Base-by-base conservation (phyloP, 179 eudicot species). In the Silene coronaria region DNA sequence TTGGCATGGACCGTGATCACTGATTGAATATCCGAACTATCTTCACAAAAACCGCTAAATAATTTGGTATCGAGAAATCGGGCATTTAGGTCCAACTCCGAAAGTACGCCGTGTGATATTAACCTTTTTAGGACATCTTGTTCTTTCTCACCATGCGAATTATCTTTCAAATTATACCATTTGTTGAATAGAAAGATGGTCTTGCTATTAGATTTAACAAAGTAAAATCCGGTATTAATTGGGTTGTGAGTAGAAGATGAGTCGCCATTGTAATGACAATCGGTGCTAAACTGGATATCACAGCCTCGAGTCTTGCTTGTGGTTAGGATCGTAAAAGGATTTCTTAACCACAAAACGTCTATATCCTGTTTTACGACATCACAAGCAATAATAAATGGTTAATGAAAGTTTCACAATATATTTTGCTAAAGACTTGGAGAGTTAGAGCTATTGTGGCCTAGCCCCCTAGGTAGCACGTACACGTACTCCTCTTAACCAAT, bases 221-320 rank as follows among this genome's bases (percentile, higher is more conserved):
- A 80, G 87, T 91, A 93, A 78, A 93, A 88, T 1, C 97, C 98
- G 0, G 96, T 91, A 88, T 93, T 93, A 74, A 93, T 85, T 2
- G 60, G 85, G 75, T 93, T 88, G 1, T 2, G 7, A 36, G n/a
- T 24, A 0, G 92, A 89, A 7, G 36, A 66, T 30, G 83, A 62
- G n/a, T 88, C 48, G n/a, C 92, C 93, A 10, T 87, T 88, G 84
- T 80, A 85, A 0, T 1, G 1, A 0, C 0, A 0, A 34, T 91
- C 98, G 0, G 78, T 75, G 55, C 97, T 93, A 9, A 91, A 82
- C 36, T 91, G 87, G 11, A 91, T 62, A 79, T 93, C 97, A 0
- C 82, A 4, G 16, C 60, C 67, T 53, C 67, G 22, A 2, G 74
- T 80, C 26, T 34, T 58, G 19, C 78, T 73, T 36, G 28, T 73